A percentile compares a stretch with the other conserved stretches of the same genome.
Conservation (phyloP, 495 filamentous ascomycete species). For the Choiromyces venosus region DNA sequence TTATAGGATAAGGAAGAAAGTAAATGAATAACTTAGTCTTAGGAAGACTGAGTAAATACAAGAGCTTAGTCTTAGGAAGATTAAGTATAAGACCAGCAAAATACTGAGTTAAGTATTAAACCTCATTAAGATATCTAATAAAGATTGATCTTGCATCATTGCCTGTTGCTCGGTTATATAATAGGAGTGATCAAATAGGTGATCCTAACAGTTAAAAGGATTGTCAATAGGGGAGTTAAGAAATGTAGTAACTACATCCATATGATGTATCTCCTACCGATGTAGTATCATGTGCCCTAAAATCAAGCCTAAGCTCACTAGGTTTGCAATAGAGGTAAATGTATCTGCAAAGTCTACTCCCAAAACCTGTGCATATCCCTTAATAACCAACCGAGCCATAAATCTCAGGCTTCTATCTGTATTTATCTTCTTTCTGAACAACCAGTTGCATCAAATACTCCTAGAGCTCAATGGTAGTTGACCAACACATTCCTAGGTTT, state of each 20-base stretch:
- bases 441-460: conserved; percentile 6
- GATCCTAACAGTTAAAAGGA: too few species aligned
- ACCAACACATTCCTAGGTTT: background rate
- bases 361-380: background rate
- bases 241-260: conserved; percentile 8
- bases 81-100: too few species aligned
- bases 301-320: background rate
- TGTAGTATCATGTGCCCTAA: background rate
- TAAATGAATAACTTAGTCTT: too few species aligned
- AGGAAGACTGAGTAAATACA: too few species aligned
- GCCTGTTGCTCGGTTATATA: too few species aligned
- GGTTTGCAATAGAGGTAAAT: background rate
- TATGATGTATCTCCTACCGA: background rate
- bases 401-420: background rate
- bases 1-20: too few species aligned
- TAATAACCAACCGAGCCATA: background rate
- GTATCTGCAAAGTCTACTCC: conserved; percentile 9
- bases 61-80: too few species aligned
- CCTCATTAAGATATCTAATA: too few species aligned
- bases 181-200: too few species aligned
- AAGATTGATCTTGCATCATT: too few species aligned
- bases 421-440: conserved; percentile 7
- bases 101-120: too few species aligned
- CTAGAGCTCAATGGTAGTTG: background rate
- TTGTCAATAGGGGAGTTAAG: conserved; percentile 9